Conservation (phyloP, 768 basidiomycete species). For the Mycena filopes region DNA sequence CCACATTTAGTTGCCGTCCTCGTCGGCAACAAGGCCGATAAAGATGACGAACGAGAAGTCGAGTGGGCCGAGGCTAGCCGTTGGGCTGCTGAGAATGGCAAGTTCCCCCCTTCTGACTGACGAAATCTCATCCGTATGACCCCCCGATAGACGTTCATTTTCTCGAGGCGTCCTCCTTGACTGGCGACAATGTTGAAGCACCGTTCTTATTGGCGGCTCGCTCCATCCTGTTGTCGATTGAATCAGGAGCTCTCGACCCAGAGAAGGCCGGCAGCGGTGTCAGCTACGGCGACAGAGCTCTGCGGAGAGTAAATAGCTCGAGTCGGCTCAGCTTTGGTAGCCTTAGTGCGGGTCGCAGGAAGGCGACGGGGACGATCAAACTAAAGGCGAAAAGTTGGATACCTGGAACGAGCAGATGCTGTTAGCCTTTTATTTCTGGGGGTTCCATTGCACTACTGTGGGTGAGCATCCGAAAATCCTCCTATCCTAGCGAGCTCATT, state of each 20-base stretch:
- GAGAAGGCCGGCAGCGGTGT: slow-evolving; percentile 96
- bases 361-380: slow-evolving; percentile 69
- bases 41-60: slow-evolving; percentile 94
- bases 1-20: slow-evolving; percentile 90
- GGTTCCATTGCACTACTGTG: slow-evolving; percentile 15
- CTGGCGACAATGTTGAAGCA: slow-evolving; percentile 93
- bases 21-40: slow-evolving; percentile 96
- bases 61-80: slow-evolving; percentile 94
- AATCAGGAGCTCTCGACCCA: slow-evolving; percentile 90
- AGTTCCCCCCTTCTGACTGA: slow-evolving; percentile 32
- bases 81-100: slow-evolving; percentile 97
- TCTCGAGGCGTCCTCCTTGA: slow-evolving; percentile 91
- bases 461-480: background rate
- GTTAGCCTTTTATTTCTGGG: slow-evolving; percentile 49
- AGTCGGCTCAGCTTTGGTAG: slow-evolving; percentile 90
- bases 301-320: slow-evolving; percentile 91
- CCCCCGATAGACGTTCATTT: slow-evolving; percentile 82
- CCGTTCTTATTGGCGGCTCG: slow-evolving; percentile 91
- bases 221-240: slow-evolving; percentile 89
- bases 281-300: slow-evolving; percentile 93
- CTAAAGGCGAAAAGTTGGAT: slow-evolving; percentile 71
- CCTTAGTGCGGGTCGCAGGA: slow-evolving; percentile 72
- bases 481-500: slow-evolving; percentile 20
- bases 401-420: slow-evolving; percentile 70
- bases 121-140: slow-evolving; percentile 17